Percentiles rank a stretch among this genome's conserved stretches.
These are phyloP conservation scores for Toxicodendron radicans DNA, from an alignment of 345 rosid species.

Conservation along the genomic window DNA sequence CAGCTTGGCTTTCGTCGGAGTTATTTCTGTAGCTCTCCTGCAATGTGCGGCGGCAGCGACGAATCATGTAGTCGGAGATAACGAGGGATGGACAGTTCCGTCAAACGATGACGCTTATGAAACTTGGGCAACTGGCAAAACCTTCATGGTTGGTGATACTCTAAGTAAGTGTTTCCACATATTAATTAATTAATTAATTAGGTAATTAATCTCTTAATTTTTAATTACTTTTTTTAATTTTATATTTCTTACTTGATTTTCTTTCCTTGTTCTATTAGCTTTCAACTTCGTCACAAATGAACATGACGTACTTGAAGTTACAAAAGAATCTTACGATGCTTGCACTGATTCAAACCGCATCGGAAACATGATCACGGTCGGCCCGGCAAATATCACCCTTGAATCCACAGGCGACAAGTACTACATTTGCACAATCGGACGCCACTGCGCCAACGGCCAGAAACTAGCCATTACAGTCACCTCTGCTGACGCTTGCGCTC, in stretches of 20 bases:
- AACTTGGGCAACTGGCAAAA: constrained; percentile 32
- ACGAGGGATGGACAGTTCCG: constrained; percentile 37
- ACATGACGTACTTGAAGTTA: constrained; percentile 35
- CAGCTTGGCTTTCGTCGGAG: constrained; percentile 11
- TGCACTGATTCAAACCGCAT: constrained; percentile 31
- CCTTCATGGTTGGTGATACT: constrained; percentile 40
- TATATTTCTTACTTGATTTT: background rate
- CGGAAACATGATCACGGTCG: constrained; percentile 20
- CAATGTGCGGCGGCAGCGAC: constrained; percentile 30
- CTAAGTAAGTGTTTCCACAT: constrained; percentile 34
- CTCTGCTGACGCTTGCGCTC: background rate
- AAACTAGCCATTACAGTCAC: constrained; percentile 36
- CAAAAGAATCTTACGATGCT: constrained; percentile 30
- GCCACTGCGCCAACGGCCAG: constrained; percentile 30
- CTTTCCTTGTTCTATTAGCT: constrained; percentile 7
- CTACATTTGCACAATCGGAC: constrained; percentile 35
- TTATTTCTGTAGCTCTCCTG: constrained; percentile 17
- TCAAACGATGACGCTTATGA: background rate
- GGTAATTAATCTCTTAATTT: background rate
- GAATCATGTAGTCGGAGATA: constrained; percentile 43
- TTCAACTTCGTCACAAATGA: constrained; percentile 35
- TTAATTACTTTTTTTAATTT: background rate
- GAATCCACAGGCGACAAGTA: constrained; percentile 27
- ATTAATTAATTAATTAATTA: too few relatives aligned
- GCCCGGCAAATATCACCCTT: constrained; percentile 36